phyloP scores from a whole-genome alignment of 2,329 filamentous ascomycete species.

The Fusarium xylarioides region DNA sequence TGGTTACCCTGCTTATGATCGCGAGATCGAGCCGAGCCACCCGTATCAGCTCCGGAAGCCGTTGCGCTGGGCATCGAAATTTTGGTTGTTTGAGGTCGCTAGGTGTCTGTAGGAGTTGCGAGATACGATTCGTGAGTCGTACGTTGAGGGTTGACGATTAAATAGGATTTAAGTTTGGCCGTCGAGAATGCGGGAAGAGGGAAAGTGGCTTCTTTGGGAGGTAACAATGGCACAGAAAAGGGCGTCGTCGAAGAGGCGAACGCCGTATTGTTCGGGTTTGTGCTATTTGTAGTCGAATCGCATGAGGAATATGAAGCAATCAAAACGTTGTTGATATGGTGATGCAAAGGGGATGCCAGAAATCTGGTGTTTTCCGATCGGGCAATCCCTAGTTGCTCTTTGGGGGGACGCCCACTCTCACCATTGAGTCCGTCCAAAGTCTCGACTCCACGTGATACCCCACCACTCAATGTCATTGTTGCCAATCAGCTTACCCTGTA shows the following conservation, averaged over 20 bases:
- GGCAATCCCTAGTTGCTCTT: constrained; percentile 32
- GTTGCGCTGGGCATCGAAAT: constrained; percentile 56
- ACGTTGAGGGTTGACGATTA: neutral
- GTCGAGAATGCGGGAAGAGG: constrained; percentile 22
- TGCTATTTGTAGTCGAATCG: constrained; percentile 5
- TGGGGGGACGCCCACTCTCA: constrained; percentile 19
- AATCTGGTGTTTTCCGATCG: constrained; percentile 35
- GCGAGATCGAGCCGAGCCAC: constrained; percentile 59
- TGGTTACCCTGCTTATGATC: constrained; percentile 81
- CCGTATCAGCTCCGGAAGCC: constrained; percentile 63
- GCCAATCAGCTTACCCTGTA: constrained; percentile 18
- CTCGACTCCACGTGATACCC: constrained; percentile 37
- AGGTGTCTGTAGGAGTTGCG: neutral
- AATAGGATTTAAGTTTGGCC: constrained; percentile 9
- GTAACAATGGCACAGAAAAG: neutral
- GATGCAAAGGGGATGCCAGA: constrained; percentile 33
- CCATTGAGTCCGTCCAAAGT: constrained; percentile 20
- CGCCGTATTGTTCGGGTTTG: neutral
- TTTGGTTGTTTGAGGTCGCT: neutral
- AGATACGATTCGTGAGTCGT: constrained; percentile 6
- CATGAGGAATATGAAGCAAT: constrained; percentile 13
- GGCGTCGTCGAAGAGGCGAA: neutral
- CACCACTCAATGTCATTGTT: neutral
- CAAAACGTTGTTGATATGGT: constrained; percentile 4
- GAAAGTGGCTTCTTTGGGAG: constrained; percentile 35